Base-by-base conservation (phyloP, 768 basidiomycete genomes). In the Paxillus rubicundulus region DNA sequence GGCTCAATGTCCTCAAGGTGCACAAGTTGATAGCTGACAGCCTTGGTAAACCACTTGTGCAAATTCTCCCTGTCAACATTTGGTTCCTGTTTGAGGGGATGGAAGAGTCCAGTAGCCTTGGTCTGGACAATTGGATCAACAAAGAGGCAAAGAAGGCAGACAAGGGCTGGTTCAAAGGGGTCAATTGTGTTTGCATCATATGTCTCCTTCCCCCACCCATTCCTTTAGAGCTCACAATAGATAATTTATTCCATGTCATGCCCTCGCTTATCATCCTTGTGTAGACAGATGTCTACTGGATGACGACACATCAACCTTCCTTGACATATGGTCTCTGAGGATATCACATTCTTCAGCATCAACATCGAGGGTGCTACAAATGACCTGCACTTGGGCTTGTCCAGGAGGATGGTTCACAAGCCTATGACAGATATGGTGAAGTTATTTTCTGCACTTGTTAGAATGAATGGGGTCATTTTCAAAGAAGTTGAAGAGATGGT, bases 61-160 rank as follows among this genome's bases (percentile, higher is more conserved):
- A 82, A 42, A 80, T 82, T 34, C 79, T 97, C 17, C 95, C 95
- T 1, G 92, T 96, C 27, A 95, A 96, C 66, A 67, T 96, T 45
- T 80, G 82, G 58, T 86, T 88, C 74, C 87, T 88, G 76, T 92
- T 96, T 59, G 94, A 96, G 67, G 94, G 89, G 5, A 95, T 94
- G 90, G 94, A 98, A 68, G 94, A 96, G 73, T 84, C 79, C 52
- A 91, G 90, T 4, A 87, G 85, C 44, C 87, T 86, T 55, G 91
- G 91, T 0, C 79, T 96, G 5, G 92, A 95, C 59, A 86, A 89
- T 17, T 81, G 94, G 49, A 89, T 96, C 50, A 68, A 77, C 47
- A 72, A 74, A 34, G 91, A 95, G 75, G 79, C 80, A 9, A 72
- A 78, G 50, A 76, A 79, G 28, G 81, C 82, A 24, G 66, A 70